Conservation (phyloP, 371 early-diverging fungal species). For the Mortierella sp. region DNA sequence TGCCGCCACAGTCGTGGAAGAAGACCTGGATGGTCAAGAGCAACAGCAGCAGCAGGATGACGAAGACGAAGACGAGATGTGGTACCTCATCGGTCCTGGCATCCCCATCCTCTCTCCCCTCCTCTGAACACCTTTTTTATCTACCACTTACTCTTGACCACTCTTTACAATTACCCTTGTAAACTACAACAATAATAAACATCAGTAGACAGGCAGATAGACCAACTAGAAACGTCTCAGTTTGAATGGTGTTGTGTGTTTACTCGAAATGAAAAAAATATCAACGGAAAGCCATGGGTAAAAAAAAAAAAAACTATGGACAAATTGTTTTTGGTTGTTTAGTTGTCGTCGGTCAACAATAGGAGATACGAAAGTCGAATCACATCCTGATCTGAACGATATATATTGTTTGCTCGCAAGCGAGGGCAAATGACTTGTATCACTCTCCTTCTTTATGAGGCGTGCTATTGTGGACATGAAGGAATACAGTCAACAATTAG, state of each 20-base stretch:
- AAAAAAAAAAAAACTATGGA: not conserved
- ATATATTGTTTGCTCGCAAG: too few relatives aligned
- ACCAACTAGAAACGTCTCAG: not conserved
- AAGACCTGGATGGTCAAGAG: not conserved
- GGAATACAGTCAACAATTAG: too few relatives aligned
- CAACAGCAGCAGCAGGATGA: not conserved
- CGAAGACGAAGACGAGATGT: constrained; percentile 22
- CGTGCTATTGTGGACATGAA: too few relatives aligned
- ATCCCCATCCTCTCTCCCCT: constrained; percentile 32
- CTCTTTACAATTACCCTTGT: not conserved
- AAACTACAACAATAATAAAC: not conserved
- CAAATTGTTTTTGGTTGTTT: not conserved
- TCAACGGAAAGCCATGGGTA: not conserved
- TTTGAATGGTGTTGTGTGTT: not conserved
- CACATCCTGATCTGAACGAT: too few relatives aligned
- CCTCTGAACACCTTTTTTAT: too few relatives aligned
- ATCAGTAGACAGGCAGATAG: not conserved
- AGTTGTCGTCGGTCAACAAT: not conserved
- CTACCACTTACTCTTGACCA: not conserved
- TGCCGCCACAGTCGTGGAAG: not conserved
- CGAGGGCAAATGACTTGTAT: too few relatives aligned
- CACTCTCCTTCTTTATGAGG: too few relatives aligned
- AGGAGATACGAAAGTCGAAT: too few relatives aligned
- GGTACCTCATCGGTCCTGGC: constrained; percentile 46
- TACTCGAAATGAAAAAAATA: not conserved